Conservation (phyloP, 2,329 filamentous ascomycete genomes). For the Fusarium secorum region DNA sequence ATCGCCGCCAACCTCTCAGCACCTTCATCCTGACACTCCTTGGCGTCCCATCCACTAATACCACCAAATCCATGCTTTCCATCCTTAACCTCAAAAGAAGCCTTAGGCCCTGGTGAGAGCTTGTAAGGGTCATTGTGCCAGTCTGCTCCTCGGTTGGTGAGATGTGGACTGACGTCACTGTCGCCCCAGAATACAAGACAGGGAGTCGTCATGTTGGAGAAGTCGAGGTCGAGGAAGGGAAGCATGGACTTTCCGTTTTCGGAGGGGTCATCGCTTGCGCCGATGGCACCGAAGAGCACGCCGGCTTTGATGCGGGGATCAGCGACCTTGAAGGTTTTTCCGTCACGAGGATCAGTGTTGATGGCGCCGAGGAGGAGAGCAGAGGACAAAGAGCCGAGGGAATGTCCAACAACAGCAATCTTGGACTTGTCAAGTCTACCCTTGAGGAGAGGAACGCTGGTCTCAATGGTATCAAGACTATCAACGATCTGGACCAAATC, state of each 20-base stretch:
- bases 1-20: constrained; percentile 34
- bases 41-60: constrained; percentile 39
- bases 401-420: constrained; percentile 39
- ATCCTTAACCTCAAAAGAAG: constrained; percentile 27
- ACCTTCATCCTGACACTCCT: constrained; percentile 38
- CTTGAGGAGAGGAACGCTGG: constrained; percentile 31
- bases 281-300: constrained; percentile 35
- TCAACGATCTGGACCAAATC: constrained; percentile 40
- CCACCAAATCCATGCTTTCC: constrained; percentile 42
- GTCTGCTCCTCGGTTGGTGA: constrained; percentile 32
- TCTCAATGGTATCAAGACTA: constrained; percentile 35
- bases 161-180: constrained; percentile 31
- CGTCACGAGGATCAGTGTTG: constrained; percentile 37
- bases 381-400: constrained; percentile 34
- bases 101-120: constrained; percentile 27
- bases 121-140: constrained; percentile 40
- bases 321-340: constrained; percentile 3
- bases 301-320: constrained; percentile 41
- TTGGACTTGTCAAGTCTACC: constrained; percentile 35
- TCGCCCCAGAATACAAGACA: constrained; percentile 39
- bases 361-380: constrained; percentile 29
- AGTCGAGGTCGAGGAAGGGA: constrained; percentile 32
- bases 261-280: constrained; percentile 26
- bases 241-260: constrained; percentile 24
- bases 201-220: constrained; percentile 30